Evolutionary conservation across 495 filamentous ascomycete species (phyloP), one percentile per base, ranked within the genome.

Genomic region (Hyaloscypha hepaticicola): DNA sequence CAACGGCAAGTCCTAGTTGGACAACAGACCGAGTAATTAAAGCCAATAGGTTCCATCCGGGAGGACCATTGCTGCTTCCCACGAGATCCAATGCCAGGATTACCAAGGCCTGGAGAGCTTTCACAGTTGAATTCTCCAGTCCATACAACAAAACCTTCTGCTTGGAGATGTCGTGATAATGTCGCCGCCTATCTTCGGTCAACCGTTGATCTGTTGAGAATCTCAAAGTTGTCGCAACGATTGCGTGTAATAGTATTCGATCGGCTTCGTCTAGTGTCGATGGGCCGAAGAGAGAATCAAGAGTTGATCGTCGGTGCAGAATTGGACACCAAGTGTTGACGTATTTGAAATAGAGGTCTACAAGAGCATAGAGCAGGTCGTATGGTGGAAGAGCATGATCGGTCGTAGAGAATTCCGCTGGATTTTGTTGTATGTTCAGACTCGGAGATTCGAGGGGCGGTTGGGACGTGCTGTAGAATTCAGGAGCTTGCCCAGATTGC

Each of bases 311-410:
- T 3, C 90, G 85, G 74, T 96, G 90, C 21, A 96, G 79, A 24
- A 96, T 94, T 0, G 92, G 92, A 76, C 90, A 96, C 91, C 70
- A 96, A 0, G 90, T 89, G 72, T 96, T 93, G 72, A 96, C 85
- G 66, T 95, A 90, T 68, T 94, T 90, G 74, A 96, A 96, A 74
- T 93, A 96, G 2, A 96, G 79, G 70, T 96, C 90, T 7, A 90
- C 88, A 26, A 96, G 76, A 1, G 88, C 86, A 66, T 91, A 95
- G 7, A 96, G 75, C 22, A 96, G 73, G 74, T 94, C 90, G 64
- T 96, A 93, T 6, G 92, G 91, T 1, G 92, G 92, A 21, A 96
- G 83, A 64, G 92, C 90, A 55, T 90, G 81, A 67, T 93, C 90
- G 5, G 86, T 71, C 6, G 38, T 45, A 21, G 65, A 63, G 21